Percentiles rank a stretch among this genome's conserved stretches.
phyloP scores from a whole-genome alignment of 164 flowering plant genomes.

The Magnolia changhungtana region DNA sequence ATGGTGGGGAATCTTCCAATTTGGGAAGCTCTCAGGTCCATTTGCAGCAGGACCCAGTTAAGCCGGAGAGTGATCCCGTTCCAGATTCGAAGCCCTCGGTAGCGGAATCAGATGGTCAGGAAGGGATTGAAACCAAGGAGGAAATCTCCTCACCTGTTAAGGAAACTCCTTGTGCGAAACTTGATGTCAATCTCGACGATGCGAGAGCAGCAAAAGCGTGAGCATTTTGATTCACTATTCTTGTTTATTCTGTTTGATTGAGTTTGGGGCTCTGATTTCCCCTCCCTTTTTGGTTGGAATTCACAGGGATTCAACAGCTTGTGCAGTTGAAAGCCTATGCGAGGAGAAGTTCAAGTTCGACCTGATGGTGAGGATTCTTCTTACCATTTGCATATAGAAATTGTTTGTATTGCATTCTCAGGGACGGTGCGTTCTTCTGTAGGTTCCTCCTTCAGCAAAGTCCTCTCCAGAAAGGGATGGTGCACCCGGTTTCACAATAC shows the following conservation, averaged over 20 bases:
- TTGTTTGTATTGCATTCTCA: not conserved
- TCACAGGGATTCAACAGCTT: conserved; percentile 33
- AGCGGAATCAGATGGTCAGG: conserved; percentile 29
- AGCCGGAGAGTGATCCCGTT: conserved; percentile 22
- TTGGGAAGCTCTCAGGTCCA: conserved; percentile 24
- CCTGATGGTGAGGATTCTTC: conserved; percentile 70
- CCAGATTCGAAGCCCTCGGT: conserved; percentile 35
- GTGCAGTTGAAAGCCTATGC: conserved; percentile 36
- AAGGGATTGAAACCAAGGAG: conserved; percentile 26
- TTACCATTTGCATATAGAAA: not conserved
- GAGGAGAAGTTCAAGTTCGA: conserved; percentile 83
- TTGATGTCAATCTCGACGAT: conserved; percentile 30
- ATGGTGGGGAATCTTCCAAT: conserved; percentile 34
- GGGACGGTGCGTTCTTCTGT: not conserved
- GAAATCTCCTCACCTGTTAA: conserved; percentile 37
- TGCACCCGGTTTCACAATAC: conserved; percentile 25
- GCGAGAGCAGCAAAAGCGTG: conserved; percentile 35
- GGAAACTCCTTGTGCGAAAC: conserved; percentile 35
- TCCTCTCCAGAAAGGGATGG: conserved; percentile 72
- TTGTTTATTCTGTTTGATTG: not conserved
- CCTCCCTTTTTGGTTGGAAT: not conserved
- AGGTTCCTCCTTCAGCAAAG: conserved; percentile 66
- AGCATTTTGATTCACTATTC: conserved; percentile 15
- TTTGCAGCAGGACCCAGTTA: conserved; percentile 22
- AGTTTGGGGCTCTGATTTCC: not conserved